phyloP scores from a whole-genome alignment of 140 eudicot species.

The Senecio squalidus region DNA sequence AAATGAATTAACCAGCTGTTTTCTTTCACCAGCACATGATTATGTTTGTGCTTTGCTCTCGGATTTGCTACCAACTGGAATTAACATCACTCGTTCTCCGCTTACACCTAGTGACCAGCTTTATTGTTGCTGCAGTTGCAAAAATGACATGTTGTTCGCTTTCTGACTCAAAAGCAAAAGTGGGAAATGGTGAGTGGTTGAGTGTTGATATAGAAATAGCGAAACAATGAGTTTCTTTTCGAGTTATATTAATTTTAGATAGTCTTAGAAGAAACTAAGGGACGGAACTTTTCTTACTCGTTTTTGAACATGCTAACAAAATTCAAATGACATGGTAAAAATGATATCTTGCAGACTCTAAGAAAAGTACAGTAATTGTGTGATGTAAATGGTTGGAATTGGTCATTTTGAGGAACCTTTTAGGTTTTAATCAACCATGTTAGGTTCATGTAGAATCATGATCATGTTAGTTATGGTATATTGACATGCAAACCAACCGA shows the following conservation, averaged over 20 bases:
- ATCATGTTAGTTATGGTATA: not conserved
- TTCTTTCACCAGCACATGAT: conserved; percentile 8
- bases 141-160: conserved; percentile 7
- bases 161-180: conserved; percentile 17
- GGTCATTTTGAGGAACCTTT: not conserved
- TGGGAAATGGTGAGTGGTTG: conserved; percentile 16
- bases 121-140: conserved; percentile 20
- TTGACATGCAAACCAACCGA: not conserved
- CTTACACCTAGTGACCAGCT: conserved; percentile 1
- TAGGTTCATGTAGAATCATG: not conserved
- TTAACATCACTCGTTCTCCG: not conserved
- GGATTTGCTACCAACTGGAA: not conserved
- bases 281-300: not conserved
- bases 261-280: not conserved
- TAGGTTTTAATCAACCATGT: too few relatives aligned
- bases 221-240: not conserved
- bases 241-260: not conserved
- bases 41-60: not conserved
- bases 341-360: not conserved
- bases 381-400: not conserved
- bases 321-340: not conserved
- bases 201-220: not conserved
- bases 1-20: not conserved
- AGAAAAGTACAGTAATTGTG: not conserved
- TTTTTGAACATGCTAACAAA: not conserved